A percentile compares a stretch with the other conserved stretches of the same genome.
Conservation (phyloP, 1,284 basidiomycete genomes). For the Neolentinus lepideus region DNA sequence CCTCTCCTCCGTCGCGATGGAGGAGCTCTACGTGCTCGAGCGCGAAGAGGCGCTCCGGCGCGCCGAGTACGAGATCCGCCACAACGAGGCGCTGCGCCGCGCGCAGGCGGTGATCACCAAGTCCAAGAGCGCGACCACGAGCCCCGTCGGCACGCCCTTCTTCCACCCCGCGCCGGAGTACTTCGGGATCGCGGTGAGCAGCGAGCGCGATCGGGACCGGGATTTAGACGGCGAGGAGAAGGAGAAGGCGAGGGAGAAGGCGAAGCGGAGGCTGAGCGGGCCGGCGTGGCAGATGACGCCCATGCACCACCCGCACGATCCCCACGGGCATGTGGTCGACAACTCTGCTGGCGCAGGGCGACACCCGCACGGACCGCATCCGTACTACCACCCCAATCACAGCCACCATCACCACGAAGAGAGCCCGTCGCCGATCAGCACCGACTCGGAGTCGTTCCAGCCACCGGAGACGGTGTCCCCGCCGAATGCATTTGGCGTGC, state of each 20-base stretch:
- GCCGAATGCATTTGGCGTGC: slow-evolving; percentile 9
- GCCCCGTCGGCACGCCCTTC: slow-evolving; percentile 52
- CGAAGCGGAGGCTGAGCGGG: slow-evolving; percentile 38
- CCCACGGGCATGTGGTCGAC: slow-evolving; percentile 24
- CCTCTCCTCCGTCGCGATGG: slow-evolving; percentile 76
- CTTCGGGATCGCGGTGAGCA: slow-evolving; percentile 29
- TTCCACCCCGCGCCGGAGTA: slow-evolving; percentile 25
- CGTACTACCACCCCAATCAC: slow-evolving; percentile 29
- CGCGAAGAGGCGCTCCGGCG: slow-evolving; percentile 75
- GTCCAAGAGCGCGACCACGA: slow-evolving; percentile 65
- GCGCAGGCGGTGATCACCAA: slow-evolving; percentile 11
- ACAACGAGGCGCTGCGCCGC: slow-evolving; percentile 71
- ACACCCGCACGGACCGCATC: slow-evolving; percentile 26
- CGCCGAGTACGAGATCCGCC: slow-evolving; percentile 80
- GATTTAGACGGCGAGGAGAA: slow-evolving; percentile 15
- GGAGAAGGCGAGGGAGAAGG: slow-evolving; percentile 21
- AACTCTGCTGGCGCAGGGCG: slow-evolving; percentile 18
- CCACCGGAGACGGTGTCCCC: slow-evolving; percentile 17
- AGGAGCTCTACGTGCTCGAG: slow-evolving; percentile 83
- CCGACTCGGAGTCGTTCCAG: slow-evolving; percentile 52
- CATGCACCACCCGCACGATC: slow-evolving; percentile 9
- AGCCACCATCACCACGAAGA: slow-evolving; percentile 37
- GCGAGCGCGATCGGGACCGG: slow-evolving; percentile 23
- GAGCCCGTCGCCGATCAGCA: slow-evolving; percentile 60
- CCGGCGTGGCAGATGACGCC: slow-evolving; percentile 44